Evolutionary conservation across 1,139 yeast species (phyloP).

Genomic region (Candida glucosophila): DNA sequence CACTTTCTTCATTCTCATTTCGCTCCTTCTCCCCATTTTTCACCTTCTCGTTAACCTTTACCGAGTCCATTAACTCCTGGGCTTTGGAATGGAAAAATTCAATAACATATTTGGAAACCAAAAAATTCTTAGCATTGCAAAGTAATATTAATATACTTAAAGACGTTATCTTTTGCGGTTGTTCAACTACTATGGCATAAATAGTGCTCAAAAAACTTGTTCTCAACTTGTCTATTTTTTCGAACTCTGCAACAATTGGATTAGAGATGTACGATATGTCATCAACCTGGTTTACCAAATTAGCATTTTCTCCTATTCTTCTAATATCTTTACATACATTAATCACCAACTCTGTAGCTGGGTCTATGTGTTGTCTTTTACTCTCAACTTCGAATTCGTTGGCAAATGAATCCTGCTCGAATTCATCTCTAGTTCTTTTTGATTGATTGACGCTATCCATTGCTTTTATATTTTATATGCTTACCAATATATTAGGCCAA

Average conservation of each 20-base stretch:
- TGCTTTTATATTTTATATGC: constrained; percentile 1
- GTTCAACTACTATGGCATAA: constrained; percentile 68
- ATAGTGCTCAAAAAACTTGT: constrained; percentile 54
- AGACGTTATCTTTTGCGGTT: constrained; percentile 79
- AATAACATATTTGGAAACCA: constrained; percentile 61
- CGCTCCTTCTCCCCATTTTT: constrained; percentile 4
- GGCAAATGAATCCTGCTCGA: constrained; percentile 20
- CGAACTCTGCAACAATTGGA: constrained; percentile 64
- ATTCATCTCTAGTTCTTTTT: constrained; percentile 35
- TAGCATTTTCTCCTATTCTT: constrained; percentile 57
- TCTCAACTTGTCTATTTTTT: constrained; percentile 55
- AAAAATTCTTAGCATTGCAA: constrained; percentile 57
- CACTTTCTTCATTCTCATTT: constrained; percentile 9
- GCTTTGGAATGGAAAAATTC: constrained; percentile 61
- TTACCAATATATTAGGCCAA: too few relatives aligned
- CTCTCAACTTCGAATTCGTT: constrained; percentile 9
- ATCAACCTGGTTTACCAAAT: constrained; percentile 43
- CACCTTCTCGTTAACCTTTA: too few relatives aligned
- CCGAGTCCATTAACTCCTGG: constrained; percentile 40
- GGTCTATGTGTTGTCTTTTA: constrained; percentile 35
- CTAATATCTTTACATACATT: constrained; percentile 49
- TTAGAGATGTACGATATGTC: constrained; percentile 60
- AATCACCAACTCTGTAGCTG: constrained; percentile 31
- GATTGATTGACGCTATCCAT: constrained; percentile 9
- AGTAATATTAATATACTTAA: constrained; percentile 63